Base-by-base conservation (phyloP, 1,284 basidiomycete genomes). In the Xerocomus amazonicus region DNA sequence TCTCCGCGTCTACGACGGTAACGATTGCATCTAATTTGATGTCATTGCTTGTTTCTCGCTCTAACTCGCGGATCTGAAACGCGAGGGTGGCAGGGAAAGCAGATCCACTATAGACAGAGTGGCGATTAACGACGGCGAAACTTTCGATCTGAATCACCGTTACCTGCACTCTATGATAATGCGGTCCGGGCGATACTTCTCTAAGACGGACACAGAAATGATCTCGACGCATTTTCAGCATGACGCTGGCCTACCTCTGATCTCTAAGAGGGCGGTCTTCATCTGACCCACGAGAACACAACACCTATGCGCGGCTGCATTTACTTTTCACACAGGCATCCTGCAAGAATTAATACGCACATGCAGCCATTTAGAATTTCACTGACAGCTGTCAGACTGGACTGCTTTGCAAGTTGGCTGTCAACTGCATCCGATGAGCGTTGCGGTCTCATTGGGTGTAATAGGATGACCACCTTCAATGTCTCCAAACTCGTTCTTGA, bases 131-230 rank as follows among this genome's bases (percentile, higher is more conserved):
- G 19, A 43, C 32, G 27, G 39, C 33, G 23, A 36, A 32, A 38
- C 50, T 16, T 33, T 9, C 26, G 28, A 45, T 19, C 6, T n/a
- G 46, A 34, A 6, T n/a, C 5, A 33, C 9, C 73, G 81, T 51
- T 61, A 92, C 89, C 90, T 93, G 75, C 89, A 91, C 72, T 96
- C 92, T 56, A 96, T 90, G 60, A 96, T 87, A 59, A 96, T 93
- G 40, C 92, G 76, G 67, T 96, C 90, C 2, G 92, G 91, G 33
- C 74, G 71, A 67, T 80, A 91, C 58, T 83, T 90, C 38, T 94
- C 91, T 87, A 31, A 40, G 23, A 48, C 34, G 34, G 32, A 35
- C 10, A 6, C 9, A 8, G 45, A 43, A 28, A 33, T 51, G 14
- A 50, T 47, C 29, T 40, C 9, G 14, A 38, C 19, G 28, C 35